A percentile compares a stretch with the other conserved stretches of the same genome.
These are phyloP conservation scores for Astrocystis sublimbata DNA, from an alignment of 495 filamentous ascomycete species.

Conservation along the genomic window DNA sequence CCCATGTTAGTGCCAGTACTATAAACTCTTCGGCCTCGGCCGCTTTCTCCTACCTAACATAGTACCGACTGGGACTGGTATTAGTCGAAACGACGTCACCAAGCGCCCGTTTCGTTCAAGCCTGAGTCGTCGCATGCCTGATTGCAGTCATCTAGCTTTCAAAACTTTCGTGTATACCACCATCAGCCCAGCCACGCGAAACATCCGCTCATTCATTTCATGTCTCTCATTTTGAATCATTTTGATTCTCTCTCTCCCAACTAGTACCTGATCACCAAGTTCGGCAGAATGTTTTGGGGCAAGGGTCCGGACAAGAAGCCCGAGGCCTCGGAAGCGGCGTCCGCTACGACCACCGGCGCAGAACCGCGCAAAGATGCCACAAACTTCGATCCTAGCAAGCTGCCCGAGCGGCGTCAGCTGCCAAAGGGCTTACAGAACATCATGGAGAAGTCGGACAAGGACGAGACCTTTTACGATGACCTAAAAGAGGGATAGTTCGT, in stretches of 20 bases:
- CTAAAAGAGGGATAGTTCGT: constrained; percentile 81
- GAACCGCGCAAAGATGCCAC: constrained; percentile 38
- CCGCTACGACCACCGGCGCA: constrained; percentile 22
- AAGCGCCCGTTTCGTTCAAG: background rate
- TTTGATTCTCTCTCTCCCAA: background rate
- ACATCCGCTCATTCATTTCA: background rate
- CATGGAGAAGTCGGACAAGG: constrained; percentile 62
- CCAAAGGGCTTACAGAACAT: constrained; percentile 70
- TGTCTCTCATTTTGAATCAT: background rate
- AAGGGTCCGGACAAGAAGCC: constrained; percentile 43
- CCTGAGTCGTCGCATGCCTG: too few relatives aligned
- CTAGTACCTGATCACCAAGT: background rate
- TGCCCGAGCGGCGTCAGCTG: constrained; percentile 62
- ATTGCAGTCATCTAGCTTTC: too few relatives aligned
- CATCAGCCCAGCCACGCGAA: too few relatives aligned
- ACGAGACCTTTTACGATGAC: constrained; percentile 77
- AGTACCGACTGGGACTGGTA: too few relatives aligned
- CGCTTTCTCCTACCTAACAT: too few relatives aligned
- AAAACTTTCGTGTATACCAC: too few relatives aligned
- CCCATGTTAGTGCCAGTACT: background rate
- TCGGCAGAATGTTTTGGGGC: constrained; percentile 40
- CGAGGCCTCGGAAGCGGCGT: constrained; percentile 31
- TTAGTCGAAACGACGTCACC: constrained; percentile 32
- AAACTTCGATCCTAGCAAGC: constrained; percentile 46
- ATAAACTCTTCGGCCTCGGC: constrained; percentile 1